These are phyloP conservation scores for Aspergillus saccharolyticus DNA, from an alignment of 495 filamentous ascomycete genomes.

Conservation along the genomic window DNA sequence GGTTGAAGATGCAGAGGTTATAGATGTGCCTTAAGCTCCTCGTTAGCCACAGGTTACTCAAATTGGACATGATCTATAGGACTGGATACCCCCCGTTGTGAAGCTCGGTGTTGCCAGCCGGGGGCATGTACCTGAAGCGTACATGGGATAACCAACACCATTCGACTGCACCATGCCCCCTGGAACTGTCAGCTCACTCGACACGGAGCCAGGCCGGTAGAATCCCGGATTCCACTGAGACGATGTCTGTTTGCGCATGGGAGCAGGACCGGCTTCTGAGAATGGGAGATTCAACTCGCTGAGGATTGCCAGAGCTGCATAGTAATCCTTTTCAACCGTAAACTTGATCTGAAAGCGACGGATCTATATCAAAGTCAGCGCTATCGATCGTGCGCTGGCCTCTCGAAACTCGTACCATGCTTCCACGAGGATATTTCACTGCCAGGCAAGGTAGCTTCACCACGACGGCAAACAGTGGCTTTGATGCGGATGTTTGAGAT, in stretches of 20 bases:
- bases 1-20: conserved; percentile 12
- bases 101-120: conserved; percentile 1
- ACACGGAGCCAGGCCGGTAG: not conserved
- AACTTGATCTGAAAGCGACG: conserved; percentile 45
- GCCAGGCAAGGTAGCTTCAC: conserved; percentile 43
- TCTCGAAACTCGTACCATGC: conserved; percentile 2
- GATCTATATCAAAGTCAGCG: conserved; percentile 16
- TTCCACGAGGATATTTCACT: conserved; percentile 32
- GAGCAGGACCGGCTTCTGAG: conserved; percentile 28
- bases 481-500: conserved; percentile 12
- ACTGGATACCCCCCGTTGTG: conserved; percentile 2
- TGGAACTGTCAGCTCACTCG: not conserved
- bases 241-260: conserved; percentile 21
- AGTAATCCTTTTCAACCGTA: conserved; percentile 32
- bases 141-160: not conserved
- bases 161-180: not conserved
- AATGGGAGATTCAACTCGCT: conserved; percentile 38
- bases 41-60: not conserved
- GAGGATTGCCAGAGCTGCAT: conserved; percentile 31
- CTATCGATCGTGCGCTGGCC: not conserved
- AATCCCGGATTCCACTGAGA: conserved; percentile 27
- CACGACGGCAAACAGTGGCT: conserved; percentile 32
- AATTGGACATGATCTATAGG: not conserved
- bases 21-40: not conserved
- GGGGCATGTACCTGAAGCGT: not conserved